Conservation (phyloP, 2,329 filamentous ascomycete genomes). For the Alternaria atra region DNA sequence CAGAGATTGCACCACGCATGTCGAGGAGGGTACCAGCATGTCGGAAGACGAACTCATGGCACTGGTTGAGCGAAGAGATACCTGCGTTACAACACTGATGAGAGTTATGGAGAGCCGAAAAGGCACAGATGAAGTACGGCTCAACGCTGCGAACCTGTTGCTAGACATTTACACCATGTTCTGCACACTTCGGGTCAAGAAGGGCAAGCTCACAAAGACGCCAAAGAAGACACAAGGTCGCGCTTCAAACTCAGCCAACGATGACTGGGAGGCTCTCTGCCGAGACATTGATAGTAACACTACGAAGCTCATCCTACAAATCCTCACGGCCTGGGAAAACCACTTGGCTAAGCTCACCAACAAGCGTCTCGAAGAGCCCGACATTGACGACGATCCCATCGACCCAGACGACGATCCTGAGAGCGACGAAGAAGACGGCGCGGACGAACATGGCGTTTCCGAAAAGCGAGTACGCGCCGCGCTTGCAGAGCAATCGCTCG, state of each 20-base stretch:
- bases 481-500: slow-evolving; percentile 83
- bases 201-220: slow-evolving; percentile 37
- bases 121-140: slow-evolving; percentile 78
- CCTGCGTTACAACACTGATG: slow-evolving; percentile 60
- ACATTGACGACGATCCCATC: slow-evolving; percentile 76
- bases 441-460: slow-evolving; percentile 52
- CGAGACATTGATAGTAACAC: slow-evolving; percentile 72
- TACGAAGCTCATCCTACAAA: slow-evolving; percentile 73
- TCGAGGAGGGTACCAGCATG: slow-evolving; percentile 57
- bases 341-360: slow-evolving; percentile 58
- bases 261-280: slow-evolving; percentile 67
- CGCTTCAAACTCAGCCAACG: slow-evolving; percentile 42
- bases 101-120: slow-evolving; percentile 60
- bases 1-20: slow-evolving; percentile 56
- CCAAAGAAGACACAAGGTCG: slow-evolving; percentile 42
- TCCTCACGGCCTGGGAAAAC: slow-evolving; percentile 81
- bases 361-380: slow-evolving; percentile 52
- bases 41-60: slow-evolving; percentile 68
- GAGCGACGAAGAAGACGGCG: slow-evolving; percentile 65
- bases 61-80: slow-evolving; percentile 61
- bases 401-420: slow-evolving; percentile 71
- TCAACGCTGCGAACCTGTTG: slow-evolving; percentile 77
- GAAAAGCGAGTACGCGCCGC: slow-evolving; percentile 71
- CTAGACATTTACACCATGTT: slow-evolving; percentile 87
- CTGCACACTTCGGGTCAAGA: slow-evolving; percentile 70